These are phyloP conservation scores for Corylus avellana DNA, from an alignment of 306 rosid genomes.

Conservation along the genomic window DNA sequence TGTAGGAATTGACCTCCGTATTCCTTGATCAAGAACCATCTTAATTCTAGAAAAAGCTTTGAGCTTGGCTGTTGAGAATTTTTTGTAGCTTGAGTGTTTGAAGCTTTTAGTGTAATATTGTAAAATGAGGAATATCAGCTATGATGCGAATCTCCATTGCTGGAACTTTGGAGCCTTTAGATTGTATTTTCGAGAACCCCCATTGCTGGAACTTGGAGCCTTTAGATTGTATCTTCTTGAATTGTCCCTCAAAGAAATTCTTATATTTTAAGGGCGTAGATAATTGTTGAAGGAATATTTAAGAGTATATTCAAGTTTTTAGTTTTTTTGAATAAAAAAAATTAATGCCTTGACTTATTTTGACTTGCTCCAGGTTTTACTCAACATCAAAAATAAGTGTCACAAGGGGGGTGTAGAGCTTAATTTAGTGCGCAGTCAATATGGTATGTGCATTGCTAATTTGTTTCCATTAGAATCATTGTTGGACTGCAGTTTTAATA, in stretches of 20 bases:
- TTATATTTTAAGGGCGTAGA: neutral
- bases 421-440: neutral
- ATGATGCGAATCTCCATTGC: neutral
- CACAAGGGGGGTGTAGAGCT: neutral
- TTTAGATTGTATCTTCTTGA: too few relatives aligned
- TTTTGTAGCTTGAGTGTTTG: neutral
- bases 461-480: neutral
- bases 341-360: neutral
- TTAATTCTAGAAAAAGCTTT: neutral
- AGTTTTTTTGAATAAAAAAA: neutral
- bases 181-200: neutral
- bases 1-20: neutral
- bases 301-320: neutral
- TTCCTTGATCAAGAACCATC: neutral
- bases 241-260: neutral
- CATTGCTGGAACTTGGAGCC: too few relatives aligned
- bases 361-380: neutral
- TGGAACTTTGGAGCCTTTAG: neutral
- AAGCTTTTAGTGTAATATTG: neutral
- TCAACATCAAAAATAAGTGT: neutral
- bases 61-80: neutral
- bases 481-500: neutral
- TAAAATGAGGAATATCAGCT: neutral
- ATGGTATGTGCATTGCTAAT: slow-evolving; percentile 10
- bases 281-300: neutral